Conservation (phyloP, 108 stramenopile genomes). For the Cyclotella baltica region DNA sequence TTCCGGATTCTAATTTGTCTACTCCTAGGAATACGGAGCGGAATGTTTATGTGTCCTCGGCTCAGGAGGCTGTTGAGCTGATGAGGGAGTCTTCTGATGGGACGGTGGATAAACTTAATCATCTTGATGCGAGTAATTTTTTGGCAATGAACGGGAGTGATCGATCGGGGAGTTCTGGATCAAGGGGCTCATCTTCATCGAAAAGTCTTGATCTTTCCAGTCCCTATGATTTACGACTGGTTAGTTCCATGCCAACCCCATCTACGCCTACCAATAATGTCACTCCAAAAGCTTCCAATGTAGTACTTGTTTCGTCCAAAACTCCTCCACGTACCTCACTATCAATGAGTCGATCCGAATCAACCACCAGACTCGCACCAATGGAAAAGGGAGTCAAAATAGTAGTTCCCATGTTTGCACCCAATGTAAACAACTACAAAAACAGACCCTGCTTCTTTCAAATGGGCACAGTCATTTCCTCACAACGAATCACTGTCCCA, state of each 20-base stretch:
- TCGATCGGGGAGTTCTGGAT: too few relatives aligned
- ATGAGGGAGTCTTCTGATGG: conserved; percentile 11
- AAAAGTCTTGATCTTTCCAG: neutral
- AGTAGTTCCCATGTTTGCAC: conserved; percentile 80
- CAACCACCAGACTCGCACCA: conserved; percentile 26
- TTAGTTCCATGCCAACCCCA: neutral
- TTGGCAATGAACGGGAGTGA: too few relatives aligned
- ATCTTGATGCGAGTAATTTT: too few relatives aligned
- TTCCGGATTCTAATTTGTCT: neutral
- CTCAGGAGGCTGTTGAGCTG: conserved; percentile 10
- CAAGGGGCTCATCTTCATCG: neutral
- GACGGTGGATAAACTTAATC: neutral
- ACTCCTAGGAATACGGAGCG: conserved; percentile 2
- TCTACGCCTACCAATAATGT: neutral
- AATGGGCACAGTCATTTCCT: conserved; percentile 82
- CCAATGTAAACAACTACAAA: conserved; percentile 22
- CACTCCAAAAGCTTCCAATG: conserved; percentile 11
- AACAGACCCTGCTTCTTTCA: conserved; percentile 54
- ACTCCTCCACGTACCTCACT: neutral
- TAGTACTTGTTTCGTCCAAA: neutral
- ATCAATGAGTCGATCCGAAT: neutral
- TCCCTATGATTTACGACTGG: neutral
- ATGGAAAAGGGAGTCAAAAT: conserved; percentile 76
- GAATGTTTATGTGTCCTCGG: conserved; percentile 8
- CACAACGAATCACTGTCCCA: conserved; percentile 61